Percentiles rank a stretch among this genome's conserved stretches.
These are phyloP conservation scores for Eucalyptus pauciflora DNA, from an alignment of 345 rosid species.

Conservation along the genomic window DNA sequence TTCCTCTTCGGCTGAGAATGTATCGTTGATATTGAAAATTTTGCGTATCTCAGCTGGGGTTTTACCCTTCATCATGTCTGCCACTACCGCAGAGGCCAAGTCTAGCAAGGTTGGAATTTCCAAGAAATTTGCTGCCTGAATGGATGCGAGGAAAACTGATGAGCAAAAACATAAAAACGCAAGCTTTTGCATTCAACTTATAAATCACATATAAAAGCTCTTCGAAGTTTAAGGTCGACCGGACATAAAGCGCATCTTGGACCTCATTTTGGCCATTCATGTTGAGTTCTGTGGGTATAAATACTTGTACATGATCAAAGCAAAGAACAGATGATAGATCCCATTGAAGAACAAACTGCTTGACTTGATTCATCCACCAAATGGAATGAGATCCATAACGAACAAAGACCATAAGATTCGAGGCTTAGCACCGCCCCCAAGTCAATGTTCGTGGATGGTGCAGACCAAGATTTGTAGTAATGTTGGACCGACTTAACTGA, in stretches of 20 bases:
- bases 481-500: neutral
- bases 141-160: neutral
- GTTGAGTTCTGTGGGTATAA: neutral
- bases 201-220: neutral
- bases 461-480: neutral
- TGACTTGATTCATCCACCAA: neutral
- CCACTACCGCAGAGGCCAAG: constrained; percentile 51
- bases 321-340: neutral
- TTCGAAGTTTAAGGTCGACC: neutral
- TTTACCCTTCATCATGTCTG: constrained; percentile 64
- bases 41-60: constrained; percentile 50
- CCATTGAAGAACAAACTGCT: neutral
- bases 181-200: neutral
- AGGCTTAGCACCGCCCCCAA: neutral
- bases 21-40: constrained; percentile 48
- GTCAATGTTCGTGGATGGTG: neutral
- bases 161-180: neutral
- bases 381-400: neutral
- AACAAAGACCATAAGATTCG: neutral
- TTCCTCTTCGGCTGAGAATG: constrained; percentile 3
- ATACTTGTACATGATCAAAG: neutral
- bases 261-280: neutral
- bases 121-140: constrained; percentile 59
- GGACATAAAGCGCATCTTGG: neutral
- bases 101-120: constrained; percentile 43